Base-by-base conservation (phyloP, 805 yeast species). In the Jamesozyma lodderae region DNA sequence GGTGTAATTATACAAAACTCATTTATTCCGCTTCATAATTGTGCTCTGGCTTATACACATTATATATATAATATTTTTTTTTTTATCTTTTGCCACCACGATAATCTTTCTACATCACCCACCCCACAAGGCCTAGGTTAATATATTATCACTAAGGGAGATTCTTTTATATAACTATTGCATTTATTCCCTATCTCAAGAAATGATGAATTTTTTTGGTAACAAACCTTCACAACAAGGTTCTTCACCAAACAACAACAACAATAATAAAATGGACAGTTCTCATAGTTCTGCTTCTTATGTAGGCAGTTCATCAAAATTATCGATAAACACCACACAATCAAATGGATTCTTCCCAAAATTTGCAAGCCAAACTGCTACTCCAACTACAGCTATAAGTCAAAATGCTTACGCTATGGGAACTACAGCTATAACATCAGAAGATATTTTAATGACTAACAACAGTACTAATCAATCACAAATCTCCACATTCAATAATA, bases 331-430 rank as follows among this genome's bases (percentile, higher is more conserved):
- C 14, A 37, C 40, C 10, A 13, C 36, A 14, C 21, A 14, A 7
- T 13, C 35, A 22, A 36, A 35, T 25, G 47, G 47, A 5, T 55
- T 52, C 17, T 53, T 62, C 26, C 63, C 67, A 9, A 62, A 55
- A 35, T 59, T 73, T 39, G 43, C 57, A 5, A 44, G 53, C 64
- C 74, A 44, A 66, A 66, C 74, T 1, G 66, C 77, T 1, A 66
- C 77, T 4, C 83, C 88, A 15, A 79, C 90, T 2, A 80, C 83
- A 2, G 87, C 87, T 0, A 60, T 81, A 8, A 68, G 77, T 34
- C 72, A 73, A 43, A 70, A 70, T 41, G 70, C 80, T 2, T 69
- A 76, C 58, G 88, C 75, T 1, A 72, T 78, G 58, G 88, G 87
- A 2, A 79, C 86, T 4, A 79, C 81, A 1, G 67, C 73, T 8